A percentile compares a stretch with the other conserved stretches of the same genome.
Conservation (phyloP, 495 filamentous ascomycete genomes). For the Aspergillus sclerotioniger region DNA sequence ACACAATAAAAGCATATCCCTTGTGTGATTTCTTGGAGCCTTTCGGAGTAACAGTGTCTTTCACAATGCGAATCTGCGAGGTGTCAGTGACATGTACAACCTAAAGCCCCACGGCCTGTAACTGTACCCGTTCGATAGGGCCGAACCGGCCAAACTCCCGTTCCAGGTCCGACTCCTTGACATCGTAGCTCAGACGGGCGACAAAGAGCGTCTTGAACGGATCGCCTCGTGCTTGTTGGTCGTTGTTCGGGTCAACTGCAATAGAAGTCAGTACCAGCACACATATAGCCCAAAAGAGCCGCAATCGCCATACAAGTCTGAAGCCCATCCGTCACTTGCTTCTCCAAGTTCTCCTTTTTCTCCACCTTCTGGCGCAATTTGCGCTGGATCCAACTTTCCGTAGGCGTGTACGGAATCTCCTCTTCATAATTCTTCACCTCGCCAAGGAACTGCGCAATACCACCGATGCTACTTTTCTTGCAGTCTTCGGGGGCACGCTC, state of each 20-base stretch:
- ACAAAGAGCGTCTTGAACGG: slow-evolving; percentile 95
- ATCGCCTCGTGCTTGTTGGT: slow-evolving; percentile 85
- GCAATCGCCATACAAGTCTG: slow-evolving; percentile 54
- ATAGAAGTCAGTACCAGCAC: slow-evolving; percentile 17
- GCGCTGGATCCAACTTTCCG: slow-evolving; percentile 88
- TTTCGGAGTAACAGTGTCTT: slow-evolving; percentile 63
- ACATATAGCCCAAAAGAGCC: not conserved
- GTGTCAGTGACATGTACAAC: slow-evolving; percentile 6
- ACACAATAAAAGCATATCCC: slow-evolving; percentile 97
- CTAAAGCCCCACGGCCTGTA: not conserved
- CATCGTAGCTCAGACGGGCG: slow-evolving; percentile 82
- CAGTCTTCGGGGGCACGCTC: slow-evolving; percentile 84
- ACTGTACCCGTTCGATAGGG: slow-evolving; percentile 79
- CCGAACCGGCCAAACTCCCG: slow-evolving; percentile 93
- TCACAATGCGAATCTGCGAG: slow-evolving; percentile 80
- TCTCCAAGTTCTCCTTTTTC: slow-evolving; percentile 64
- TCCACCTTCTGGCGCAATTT: slow-evolving; percentile 77
- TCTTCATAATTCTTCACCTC: slow-evolving; percentile 68
- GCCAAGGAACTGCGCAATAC: slow-evolving; percentile 70
- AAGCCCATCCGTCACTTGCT: slow-evolving; percentile 63
- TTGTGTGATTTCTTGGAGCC: slow-evolving; percentile 79
- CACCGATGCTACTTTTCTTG: slow-evolving; percentile 61
- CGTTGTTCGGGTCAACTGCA: slow-evolving; percentile 62
- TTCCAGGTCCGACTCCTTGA: slow-evolving; percentile 85
- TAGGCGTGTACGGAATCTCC: slow-evolving; percentile 72